Conservation (phyloP, 768 basidiomycete genomes). For the Crucibulum laeve region DNA sequence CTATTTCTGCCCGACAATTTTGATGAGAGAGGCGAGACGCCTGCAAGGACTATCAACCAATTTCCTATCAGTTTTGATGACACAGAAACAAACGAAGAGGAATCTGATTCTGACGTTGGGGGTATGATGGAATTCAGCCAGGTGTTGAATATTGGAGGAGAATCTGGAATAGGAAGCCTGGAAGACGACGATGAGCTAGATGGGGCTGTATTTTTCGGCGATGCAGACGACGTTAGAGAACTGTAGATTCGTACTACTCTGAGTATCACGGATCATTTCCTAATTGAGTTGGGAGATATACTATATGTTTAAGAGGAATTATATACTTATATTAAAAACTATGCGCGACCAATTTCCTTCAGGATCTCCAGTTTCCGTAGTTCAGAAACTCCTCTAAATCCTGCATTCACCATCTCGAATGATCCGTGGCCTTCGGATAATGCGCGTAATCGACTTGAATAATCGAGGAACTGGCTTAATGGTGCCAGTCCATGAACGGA, state of each 20-base stretch:
- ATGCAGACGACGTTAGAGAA: conserved; percentile 75
- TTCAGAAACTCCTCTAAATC: conserved; percentile 66
- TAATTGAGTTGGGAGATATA: too few relatives aligned
- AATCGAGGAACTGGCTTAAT: conserved; percentile 79
- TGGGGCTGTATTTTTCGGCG: conserved; percentile 69
- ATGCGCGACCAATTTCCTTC: conserved; percentile 74
- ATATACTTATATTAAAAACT: conserved; percentile 12
- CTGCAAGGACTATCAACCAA: conserved; percentile 19
- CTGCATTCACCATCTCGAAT: conserved; percentile 78
- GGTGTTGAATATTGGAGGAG: conserved; percentile 53
- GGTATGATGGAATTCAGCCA: conserved; percentile 79
- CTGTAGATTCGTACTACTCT: too few relatives aligned
- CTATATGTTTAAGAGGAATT: too few relatives aligned
- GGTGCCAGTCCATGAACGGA: conserved; percentile 72
- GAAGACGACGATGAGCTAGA: conserved; percentile 79
- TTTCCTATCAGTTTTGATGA: conserved; percentile 9
- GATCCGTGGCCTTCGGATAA: conserved; percentile 78
- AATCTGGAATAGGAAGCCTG: conserved; percentile 50
- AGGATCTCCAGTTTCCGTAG: conserved; percentile 67
- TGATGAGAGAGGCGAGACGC: conserved; percentile 33
- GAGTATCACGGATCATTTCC: too few relatives aligned
- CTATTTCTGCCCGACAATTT: conserved; percentile 68
- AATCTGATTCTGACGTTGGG: conserved; percentile 34
- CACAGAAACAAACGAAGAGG: conserved; percentile 23
- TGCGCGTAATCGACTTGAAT: conserved; percentile 72